Percentiles rank a stretch among this genome's conserved stretches.
These are phyloP conservation scores for Ostreobium quekettii DNA, from an alignment of 139 green algal species.

Conservation along the genomic window DNA sequence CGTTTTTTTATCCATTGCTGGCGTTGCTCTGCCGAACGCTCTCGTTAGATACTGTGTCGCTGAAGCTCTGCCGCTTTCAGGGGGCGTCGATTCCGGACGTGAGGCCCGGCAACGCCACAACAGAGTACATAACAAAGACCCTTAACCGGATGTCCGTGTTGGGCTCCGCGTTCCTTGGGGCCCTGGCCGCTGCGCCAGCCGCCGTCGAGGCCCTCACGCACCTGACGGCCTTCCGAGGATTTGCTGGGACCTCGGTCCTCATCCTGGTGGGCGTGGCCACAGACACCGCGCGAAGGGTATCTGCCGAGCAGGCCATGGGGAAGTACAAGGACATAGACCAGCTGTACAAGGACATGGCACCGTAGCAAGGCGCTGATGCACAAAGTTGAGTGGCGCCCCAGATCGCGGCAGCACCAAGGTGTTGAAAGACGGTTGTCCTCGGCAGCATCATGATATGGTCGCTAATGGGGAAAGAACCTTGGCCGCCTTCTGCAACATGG, in stretches of 20 bases:
- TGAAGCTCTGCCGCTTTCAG: slow-evolving; percentile 20
- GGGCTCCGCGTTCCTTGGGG: slow-evolving; percentile 85
- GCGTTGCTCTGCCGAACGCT: no score
- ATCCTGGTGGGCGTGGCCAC: slow-evolving; percentile 93
- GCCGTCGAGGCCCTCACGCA: slow-evolving; percentile 76
- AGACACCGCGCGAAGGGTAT: slow-evolving; percentile 83
- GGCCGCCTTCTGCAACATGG: no score
- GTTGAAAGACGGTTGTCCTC: no score
- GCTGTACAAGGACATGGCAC: slow-evolving; percentile 43
- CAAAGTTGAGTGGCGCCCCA: no score
- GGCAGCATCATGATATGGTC: no score
- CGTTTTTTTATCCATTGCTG: no score
- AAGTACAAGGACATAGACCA: slow-evolving; percentile 79
- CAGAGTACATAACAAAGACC: slow-evolving; percentile 86
- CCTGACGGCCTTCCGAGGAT: slow-evolving; percentile 87
- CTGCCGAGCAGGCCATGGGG: slow-evolving; percentile 81
- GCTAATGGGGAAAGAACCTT: no score
- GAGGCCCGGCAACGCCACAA: slow-evolving; percentile 77
- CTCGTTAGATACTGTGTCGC: no score
- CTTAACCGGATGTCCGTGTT: slow-evolving; percentile 87
- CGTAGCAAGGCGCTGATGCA: no score
- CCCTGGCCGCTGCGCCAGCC: slow-evolving; percentile 74
- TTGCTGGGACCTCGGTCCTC: slow-evolving; percentile 91
- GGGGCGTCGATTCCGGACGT: slow-evolving; percentile 84
- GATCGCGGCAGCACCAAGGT: no score